These are phyloP conservation scores for Sclerotinia subarctica DNA, from an alignment of 2,329 filamentous ascomycete species.

Conservation along the genomic window DNA sequence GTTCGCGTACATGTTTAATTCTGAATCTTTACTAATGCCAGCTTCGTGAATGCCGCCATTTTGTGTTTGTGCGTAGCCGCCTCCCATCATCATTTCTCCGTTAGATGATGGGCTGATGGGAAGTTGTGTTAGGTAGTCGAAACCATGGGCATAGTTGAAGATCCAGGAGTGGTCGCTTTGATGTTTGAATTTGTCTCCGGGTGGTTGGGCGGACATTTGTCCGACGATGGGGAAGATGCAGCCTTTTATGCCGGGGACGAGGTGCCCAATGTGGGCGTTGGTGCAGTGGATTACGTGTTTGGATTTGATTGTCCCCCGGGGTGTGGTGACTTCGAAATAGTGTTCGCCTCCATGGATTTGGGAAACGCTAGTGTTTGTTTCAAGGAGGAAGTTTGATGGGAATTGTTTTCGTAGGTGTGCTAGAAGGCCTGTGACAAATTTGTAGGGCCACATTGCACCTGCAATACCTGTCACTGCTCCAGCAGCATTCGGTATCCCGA, in stretches of 20 bases:
- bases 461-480: constrained; percentile 6
- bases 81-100: constrained; percentile 16
- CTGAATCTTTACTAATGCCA: background rate
- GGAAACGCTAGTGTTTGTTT: constrained; percentile 44
- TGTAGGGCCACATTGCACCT: constrained; percentile 54
- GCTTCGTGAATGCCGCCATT: background rate
- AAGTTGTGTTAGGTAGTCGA: constrained; percentile 15
- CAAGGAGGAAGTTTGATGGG: constrained; percentile 52
- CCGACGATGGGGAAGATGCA: constrained; percentile 60
- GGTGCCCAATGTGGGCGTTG: constrained; percentile 62
- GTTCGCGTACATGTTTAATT: background rate
- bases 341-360: constrained; percentile 24
- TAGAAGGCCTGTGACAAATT: constrained; percentile 54
- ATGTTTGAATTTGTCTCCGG: constrained; percentile 9
- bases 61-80: background rate
- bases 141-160: constrained; percentile 13
- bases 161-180: constrained; percentile 17
- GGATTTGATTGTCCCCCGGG: constrained; percentile 52
- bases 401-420: constrained; percentile 43
- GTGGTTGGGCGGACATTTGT: constrained; percentile 3
- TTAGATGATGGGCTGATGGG: background rate
- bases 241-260: constrained; percentile 49
- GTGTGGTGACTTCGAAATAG: constrained; percentile 49
- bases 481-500: constrained; percentile 4
- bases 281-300: constrained; percentile 61